Evolutionary conservation across 495 filamentous ascomycete species (phyloP).

Genomic region (Aspergillus leporis): DNA sequence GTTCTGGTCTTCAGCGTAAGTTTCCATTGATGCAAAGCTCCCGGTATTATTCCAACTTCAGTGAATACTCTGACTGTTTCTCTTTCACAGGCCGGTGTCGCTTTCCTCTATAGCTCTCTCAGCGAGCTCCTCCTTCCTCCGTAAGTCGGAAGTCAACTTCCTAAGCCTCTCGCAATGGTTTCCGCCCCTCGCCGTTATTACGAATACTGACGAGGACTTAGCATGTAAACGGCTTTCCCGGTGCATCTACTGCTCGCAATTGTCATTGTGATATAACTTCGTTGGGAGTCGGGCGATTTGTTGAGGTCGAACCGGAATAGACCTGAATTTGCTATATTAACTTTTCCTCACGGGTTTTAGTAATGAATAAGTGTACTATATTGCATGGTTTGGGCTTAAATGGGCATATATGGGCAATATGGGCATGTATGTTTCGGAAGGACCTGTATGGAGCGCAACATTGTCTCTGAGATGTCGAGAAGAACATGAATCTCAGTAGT

Average conservation of each 20-base stretch:
- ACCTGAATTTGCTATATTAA: slow-evolving; percentile 9
- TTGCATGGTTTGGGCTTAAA: slow-evolving; percentile 14
- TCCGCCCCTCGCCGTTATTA: not conserved
- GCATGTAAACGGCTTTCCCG: slow-evolving; percentile 20
- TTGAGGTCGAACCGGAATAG: slow-evolving; percentile 6
- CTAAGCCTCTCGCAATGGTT: not conserved
- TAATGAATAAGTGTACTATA: slow-evolving; percentile 30
- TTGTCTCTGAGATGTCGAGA: slow-evolving; percentile 6
- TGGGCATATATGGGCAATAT: slow-evolving; percentile 21
- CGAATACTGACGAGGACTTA: slow-evolving; percentile 9
- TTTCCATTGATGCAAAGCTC: slow-evolving; percentile 13
- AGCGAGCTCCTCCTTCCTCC: slow-evolving; percentile 73
- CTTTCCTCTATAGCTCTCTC: slow-evolving; percentile 74
- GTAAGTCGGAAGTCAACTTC: slow-evolving; percentile 47
- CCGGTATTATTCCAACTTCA: not conserved
- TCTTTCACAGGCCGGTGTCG: slow-evolving; percentile 60
- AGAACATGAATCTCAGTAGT: not conserved
- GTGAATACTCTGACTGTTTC: slow-evolving; percentile 19
- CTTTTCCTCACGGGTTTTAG: slow-evolving; percentile 10
- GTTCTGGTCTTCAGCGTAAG: slow-evolving; percentile 72
- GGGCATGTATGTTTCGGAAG: slow-evolving; percentile 18
- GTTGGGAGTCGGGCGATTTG: slow-evolving; percentile 4
- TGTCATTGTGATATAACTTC: slow-evolving; percentile 3
- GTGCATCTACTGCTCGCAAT: slow-evolving; percentile 1
- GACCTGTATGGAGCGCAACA: slow-evolving; percentile 3